Conservation (phyloP, 2,329 filamentous ascomycete genomes). For the Alternaria burnsii region DNA sequence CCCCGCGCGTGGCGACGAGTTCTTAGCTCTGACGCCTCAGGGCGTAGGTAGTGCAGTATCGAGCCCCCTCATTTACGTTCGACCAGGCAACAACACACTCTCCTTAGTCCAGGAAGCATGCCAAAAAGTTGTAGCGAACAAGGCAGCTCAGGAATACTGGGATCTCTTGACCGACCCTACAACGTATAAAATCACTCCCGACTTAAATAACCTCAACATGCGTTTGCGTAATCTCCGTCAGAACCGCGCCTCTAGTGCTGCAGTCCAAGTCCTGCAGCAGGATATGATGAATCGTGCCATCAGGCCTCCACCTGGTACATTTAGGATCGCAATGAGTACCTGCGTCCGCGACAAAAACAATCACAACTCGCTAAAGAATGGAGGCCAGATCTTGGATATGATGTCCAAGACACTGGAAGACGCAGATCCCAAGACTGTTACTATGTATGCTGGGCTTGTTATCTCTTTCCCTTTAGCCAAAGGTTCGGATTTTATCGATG, state of each 20-base stretch:
- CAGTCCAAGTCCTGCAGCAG: conserved; percentile 64
- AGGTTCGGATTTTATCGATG: conserved; percentile 40
- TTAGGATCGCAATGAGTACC: conserved; percentile 75
- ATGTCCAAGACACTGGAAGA: conserved; percentile 42
- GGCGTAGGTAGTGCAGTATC: conserved; percentile 34
- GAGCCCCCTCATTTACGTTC: conserved; percentile 53
- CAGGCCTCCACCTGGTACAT: conserved; percentile 59
- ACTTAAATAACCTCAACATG: conserved; percentile 72
- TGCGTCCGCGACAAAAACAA: conserved; percentile 83
- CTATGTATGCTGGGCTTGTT: conserved; percentile 44
- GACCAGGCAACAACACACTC: conserved; percentile 66
- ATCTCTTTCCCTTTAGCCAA: conserved; percentile 38
- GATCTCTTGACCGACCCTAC: conserved; percentile 66
- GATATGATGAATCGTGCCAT: conserved; percentile 40
- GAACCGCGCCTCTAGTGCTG: conserved; percentile 70
- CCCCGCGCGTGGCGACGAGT: conserved; percentile 41
- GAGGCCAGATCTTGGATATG: conserved; percentile 68
- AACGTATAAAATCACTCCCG: conserved; percentile 71
- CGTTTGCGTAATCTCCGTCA: conserved; percentile 73
- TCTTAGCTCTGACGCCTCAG: conserved; percentile 36
- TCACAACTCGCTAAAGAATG: conserved; percentile 70
- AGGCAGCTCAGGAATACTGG: conserved; percentile 81
- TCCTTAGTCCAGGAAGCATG: conserved; percentile 74
- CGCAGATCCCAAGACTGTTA: conserved; percentile 39
- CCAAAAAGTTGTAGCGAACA: conserved; percentile 65